Percentiles rank a stretch among this genome's conserved stretches.
Conservation (phyloP, 352 stramenopile species). For the Phytophthora capsici region DNA sequence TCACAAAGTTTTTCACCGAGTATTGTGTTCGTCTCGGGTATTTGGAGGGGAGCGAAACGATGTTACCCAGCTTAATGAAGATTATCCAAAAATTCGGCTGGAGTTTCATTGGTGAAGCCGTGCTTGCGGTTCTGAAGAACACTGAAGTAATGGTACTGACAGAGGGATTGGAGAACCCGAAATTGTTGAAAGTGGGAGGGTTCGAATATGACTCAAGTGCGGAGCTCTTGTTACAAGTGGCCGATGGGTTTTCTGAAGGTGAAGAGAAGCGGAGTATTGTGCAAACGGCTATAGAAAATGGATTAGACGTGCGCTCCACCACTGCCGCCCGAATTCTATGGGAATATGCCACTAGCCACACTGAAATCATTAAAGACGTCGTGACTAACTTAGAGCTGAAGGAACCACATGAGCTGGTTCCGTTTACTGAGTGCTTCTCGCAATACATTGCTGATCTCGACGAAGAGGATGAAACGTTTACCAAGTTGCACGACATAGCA, state of each 20-base stretch:
- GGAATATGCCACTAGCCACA: slow-evolving; percentile 7
- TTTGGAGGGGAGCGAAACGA: no score
- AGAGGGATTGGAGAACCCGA: no score
- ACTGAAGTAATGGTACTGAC: no score
- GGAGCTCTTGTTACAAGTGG: not conserved
- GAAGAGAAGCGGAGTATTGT: not conserved
- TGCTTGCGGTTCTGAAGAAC: no score
- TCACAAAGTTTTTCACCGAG: no score
- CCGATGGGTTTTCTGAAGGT: not conserved
- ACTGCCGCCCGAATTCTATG: slow-evolving; percentile 4
- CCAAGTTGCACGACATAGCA: not conserved
- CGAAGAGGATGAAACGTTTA: not conserved
- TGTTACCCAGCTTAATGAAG: no score
- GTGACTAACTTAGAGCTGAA: not conserved
- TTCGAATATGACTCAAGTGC: not conserved
- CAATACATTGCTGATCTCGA: not conserved
- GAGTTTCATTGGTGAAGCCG: not conserved
- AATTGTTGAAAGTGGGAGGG: no score
- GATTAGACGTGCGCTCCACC: not conserved
- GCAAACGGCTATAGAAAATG: not conserved
- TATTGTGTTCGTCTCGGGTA: no score
- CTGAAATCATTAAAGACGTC: not conserved
- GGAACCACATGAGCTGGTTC: not conserved
- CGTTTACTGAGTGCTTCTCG: slow-evolving; percentile 1
- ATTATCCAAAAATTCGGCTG: no score